Evolutionary conservation across 208 protist species (phyloP), one percentile per base, ranked within the genome.

Genomic region (Sergeia podlipaevii): DNA sequence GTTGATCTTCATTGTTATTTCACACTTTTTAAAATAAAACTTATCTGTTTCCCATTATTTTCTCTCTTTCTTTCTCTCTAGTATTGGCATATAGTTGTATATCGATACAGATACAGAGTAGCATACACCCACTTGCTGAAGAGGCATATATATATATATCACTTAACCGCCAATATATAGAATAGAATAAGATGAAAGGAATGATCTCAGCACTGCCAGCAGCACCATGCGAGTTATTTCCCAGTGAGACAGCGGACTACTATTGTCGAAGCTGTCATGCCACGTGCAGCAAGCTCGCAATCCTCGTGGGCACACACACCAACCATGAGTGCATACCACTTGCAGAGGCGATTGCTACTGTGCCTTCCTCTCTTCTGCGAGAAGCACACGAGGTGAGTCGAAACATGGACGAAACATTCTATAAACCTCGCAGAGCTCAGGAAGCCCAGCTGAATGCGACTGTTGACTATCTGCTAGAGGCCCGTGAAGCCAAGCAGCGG

Each of bases 221-320:
- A 34, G n/a, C 46, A 23, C 20, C 8, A 17, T 68, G 64, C 36
- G 41, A 58, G 15, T 41, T 52, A n/a, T 65, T 74, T 18, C 70
- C 61, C 6, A 50, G 43, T 49, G 76, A 59, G 46, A 54, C 50
- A 53, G 38, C 56, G 38, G 59, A 70, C 18, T 77, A 82, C 60
- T 93, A 85, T 60, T 93, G 86, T 51, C 57, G 68, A 21, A 45
- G 45, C 38, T 93, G 86, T 50, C 71, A 85, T 20, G 50, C 43
- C 8, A 60, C 65, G 0, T 84, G 79, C 51, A 87, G 72, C 38
- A 65, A 53, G 13, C 54, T 80, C 24, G 47, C 66, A 6, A 55
- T 91, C 4, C 55, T 91, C 17, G 80, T 82, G 6, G 86, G 86
- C n/a, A 63, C 73, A 7, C 86, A 93, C 63, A 80, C 76, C 0